phyloP scores from a whole-genome alignment of 2,329 filamentous ascomycete genomes.

The Stylonectria norvegica region DNA sequence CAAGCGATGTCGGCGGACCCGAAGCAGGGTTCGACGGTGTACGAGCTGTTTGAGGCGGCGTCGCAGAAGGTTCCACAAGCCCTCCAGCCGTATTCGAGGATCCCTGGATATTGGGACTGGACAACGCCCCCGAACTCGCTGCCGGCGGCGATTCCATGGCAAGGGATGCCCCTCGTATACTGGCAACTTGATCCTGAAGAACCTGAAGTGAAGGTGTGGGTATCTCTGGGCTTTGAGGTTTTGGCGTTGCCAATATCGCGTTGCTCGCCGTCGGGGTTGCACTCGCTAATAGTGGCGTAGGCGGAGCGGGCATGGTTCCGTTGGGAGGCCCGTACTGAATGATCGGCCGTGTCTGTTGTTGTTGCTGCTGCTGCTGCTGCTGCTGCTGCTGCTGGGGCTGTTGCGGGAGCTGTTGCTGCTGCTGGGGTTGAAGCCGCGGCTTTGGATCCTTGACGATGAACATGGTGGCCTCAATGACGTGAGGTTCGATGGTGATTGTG shows the following conservation, averaged over 20 bases:
- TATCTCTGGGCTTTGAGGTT: slow-evolving; percentile 21
- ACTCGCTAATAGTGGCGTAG: slow-evolving; percentile 31
- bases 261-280: slow-evolving; percentile 19
- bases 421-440: slow-evolving; percentile 36
- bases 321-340: slow-evolving; percentile 65
- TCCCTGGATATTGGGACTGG: too few relatives aligned
- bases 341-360: slow-evolving; percentile 45
- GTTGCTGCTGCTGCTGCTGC: slow-evolving; percentile 21
- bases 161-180: too few relatives aligned
- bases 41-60: slow-evolving; percentile 20
- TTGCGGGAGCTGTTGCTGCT: slow-evolving; percentile 24
- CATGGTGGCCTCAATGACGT: slow-evolving; percentile 73
- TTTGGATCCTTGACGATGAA: slow-evolving; percentile 67
- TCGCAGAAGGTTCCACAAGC: slow-evolving; percentile 18
- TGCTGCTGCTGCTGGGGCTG: slow-evolving; percentile 29
- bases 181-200: slow-evolving; percentile 13
- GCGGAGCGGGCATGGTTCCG: slow-evolving; percentile 56
- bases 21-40: slow-evolving; percentile 20
- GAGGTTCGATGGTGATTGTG: slow-evolving; percentile 74
- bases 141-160: too few relatives aligned
- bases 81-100: slow-evolving; percentile 11
- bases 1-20: slow-evolving; percentile 5
- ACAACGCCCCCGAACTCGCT: too few relatives aligned
- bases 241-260: slow-evolving; percentile 14
- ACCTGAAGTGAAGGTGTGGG: slow-evolving; percentile 13